phyloP scores from a whole-genome alignment of 495 filamentous ascomycete species.

The Penicillium canescens region DNA sequence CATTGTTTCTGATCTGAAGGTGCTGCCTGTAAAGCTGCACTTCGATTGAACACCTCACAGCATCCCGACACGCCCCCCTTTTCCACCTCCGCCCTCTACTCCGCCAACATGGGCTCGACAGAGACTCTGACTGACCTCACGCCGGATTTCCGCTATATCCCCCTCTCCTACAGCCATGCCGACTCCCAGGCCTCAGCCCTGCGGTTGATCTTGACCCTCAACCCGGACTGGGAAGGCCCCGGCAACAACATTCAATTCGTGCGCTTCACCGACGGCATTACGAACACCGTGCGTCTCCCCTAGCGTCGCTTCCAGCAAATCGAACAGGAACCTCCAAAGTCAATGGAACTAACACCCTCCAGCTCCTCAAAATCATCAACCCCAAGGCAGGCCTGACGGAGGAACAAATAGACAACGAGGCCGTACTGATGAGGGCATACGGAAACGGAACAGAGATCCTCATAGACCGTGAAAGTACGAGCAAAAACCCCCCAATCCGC shows the following conservation, averaged over 20 bases:
- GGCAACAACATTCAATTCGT: slow-evolving; percentile 82
- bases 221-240: slow-evolving; percentile 77
- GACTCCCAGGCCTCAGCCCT: slow-evolving; percentile 77
- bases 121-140: slow-evolving; percentile 19
- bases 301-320: not conserved
- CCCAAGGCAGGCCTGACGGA: slow-evolving; percentile 71
- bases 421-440: slow-evolving; percentile 90
- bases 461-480: slow-evolving; percentile 91
- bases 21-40: not conserved
- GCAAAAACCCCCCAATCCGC: slow-evolving; percentile 27
- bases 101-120: slow-evolving; percentile 32
- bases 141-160: slow-evolving; percentile 55
- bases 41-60: not conserved
- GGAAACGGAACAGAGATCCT: slow-evolving; percentile 91
- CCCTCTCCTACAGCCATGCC: slow-evolving; percentile 71
- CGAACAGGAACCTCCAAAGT: not conserved
- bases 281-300: slow-evolving; percentile 73
- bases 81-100: not conserved
- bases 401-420: slow-evolving; percentile 79
- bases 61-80: not conserved
- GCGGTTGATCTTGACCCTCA: slow-evolving; percentile 73
- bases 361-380: slow-evolving; percentile 86
- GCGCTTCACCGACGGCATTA: slow-evolving; percentile 96
- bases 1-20: not conserved
- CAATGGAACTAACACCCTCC: slow-evolving; percentile 22